phyloP scores from a whole-genome alignment of 805 yeast species.

The Sugiyamaella lignohabitans region DNA sequence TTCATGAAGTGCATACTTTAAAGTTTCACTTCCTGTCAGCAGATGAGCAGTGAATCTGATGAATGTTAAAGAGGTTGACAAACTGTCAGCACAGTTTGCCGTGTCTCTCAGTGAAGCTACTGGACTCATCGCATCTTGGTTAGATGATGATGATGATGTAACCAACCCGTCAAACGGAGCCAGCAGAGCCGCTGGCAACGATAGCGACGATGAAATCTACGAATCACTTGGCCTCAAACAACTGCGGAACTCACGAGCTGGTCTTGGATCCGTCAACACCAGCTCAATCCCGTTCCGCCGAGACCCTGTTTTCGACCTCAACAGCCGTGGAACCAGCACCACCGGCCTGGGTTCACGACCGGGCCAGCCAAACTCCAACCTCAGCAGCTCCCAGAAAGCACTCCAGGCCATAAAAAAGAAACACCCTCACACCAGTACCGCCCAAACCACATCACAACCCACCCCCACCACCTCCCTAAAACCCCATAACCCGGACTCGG shows the following conservation, averaged over 20 bases:
- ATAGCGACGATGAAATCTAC: not conserved
- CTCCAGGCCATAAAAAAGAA: not conserved
- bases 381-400: not conserved
- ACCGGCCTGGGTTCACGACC: no score
- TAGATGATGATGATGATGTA: slow-evolving; percentile 3
- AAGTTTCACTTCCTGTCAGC: not conserved
- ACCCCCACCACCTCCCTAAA: no score
- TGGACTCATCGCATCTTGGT: slow-evolving; percentile 24
- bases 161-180: not conserved
- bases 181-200: slow-evolving; percentile 3
- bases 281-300: not conserved
- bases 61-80: slow-evolving; percentile 12
- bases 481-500: not conserved
- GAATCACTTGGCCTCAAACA: slow-evolving; percentile 5
- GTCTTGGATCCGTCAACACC: slow-evolving; percentile 12
- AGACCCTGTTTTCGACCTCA: not conserved
- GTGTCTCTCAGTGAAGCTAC: slow-evolving; percentile 24
- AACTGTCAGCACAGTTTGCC: slow-evolving; percentile 24
- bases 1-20: no score
- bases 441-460: not conserved
- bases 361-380: no score
- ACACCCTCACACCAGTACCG: not conserved
- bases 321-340: not conserved
- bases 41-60: not conserved
- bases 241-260: slow-evolving; percentile 7